phyloP scores from a whole-genome alignment of 257 asterid genomes.

The Solanum pimpinellifolium region DNA sequence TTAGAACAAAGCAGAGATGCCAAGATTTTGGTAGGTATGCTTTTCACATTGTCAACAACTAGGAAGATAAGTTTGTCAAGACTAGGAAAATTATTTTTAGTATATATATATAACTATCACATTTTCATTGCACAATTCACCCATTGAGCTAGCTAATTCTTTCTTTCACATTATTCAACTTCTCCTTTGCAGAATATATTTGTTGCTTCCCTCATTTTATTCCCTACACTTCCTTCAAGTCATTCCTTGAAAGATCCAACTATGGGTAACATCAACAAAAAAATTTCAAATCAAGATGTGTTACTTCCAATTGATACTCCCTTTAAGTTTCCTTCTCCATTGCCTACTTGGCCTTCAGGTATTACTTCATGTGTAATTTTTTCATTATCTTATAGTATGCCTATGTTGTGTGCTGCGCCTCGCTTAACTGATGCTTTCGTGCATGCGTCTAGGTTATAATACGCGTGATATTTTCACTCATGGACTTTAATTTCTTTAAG shows the following conservation, averaged over 20 bases:
- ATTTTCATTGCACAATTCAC: conserved; percentile 1
- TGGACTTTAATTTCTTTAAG: too few species aligned
- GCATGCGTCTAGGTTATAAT: background rate
- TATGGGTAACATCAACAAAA: conserved; percentile 33
- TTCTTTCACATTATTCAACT: background rate
- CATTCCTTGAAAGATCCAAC: background rate
- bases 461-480: background rate
- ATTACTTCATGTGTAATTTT: background rate
- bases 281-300: background rate
- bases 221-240: conserved; percentile 10
- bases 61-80: background rate
- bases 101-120: background rate
- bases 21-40: background rate
- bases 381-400: too few species aligned
- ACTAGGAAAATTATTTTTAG: background rate
- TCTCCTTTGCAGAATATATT: conserved; percentile 16
- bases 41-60: background rate
- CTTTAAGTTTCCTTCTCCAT: conserved; percentile 57
- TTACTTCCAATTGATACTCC: conserved; percentile 37
- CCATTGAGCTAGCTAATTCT: background rate
- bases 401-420: background rate
- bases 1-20: background rate
- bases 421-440: background rate
- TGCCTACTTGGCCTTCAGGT: conserved; percentile 77
- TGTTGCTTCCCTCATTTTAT: conserved; percentile 6